Percentiles rank a stretch among this genome's conserved stretches.
phyloP scores from a whole-genome alignment of 768 basidiomycete genomes.

The Boletus sensibilis region DNA sequence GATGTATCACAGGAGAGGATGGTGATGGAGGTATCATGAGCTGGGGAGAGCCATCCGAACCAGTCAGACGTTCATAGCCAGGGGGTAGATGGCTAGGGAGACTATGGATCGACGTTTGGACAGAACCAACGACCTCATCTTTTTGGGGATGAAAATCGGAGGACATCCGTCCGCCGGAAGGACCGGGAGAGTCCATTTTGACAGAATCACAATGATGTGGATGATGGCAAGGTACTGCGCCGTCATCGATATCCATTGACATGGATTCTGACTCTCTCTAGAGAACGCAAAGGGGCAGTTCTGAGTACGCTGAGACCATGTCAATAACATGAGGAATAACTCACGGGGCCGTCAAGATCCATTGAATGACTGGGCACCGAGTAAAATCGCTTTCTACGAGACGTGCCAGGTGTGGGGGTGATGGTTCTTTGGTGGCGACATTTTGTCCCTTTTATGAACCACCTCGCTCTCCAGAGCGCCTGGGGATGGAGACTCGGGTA shows the following conservation, averaged over 20 bases:
- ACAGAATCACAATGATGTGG: not conserved
- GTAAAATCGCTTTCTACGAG: not conserved
- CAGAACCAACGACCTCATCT: not conserved
- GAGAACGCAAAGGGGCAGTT: not conserved
- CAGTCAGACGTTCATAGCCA: not conserved
- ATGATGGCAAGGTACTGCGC: not conserved
- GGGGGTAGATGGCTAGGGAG: not conserved
- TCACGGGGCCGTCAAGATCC: conserved; percentile 17
- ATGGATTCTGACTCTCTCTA: conserved; percentile 9
- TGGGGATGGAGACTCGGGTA: conserved; percentile 4
- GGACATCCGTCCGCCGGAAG: not conserved
- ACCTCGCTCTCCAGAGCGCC: not conserved
- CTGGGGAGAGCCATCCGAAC: not conserved
- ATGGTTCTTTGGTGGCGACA: not conserved
- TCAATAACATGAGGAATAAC: not conserved
- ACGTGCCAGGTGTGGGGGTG: not conserved
- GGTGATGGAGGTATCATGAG: not conserved
- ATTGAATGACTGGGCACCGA: conserved; percentile 1
- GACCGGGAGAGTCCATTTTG: not conserved
- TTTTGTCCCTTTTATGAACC: conserved; percentile 18
- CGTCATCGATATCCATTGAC: conserved; percentile 15
- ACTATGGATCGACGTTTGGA: not conserved
- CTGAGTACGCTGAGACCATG: not conserved
- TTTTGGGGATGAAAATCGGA: not conserved
- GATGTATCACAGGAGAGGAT: not conserved